Evolutionary conservation across 1,139 yeast genomes (phyloP), one percentile per base, ranked within the genome.

Genomic region (Candida labiduridarum): DNA sequence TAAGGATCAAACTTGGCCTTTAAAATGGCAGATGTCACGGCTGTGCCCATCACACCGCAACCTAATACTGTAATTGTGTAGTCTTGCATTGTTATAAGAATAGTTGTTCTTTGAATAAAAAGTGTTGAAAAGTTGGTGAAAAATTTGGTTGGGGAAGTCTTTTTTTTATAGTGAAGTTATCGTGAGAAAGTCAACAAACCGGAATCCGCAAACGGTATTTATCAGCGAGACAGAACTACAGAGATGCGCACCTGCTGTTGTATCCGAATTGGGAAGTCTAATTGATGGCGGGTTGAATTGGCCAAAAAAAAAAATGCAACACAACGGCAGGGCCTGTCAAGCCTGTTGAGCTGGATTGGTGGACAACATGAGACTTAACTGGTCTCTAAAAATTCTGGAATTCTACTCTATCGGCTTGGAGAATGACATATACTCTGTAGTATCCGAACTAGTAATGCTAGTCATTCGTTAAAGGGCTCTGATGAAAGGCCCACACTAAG

Each of bases 41-140:
- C 97, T 31, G 95, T 87, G 52, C 99, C 98, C 94, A 94, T 89
- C 50, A 89, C 92, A 51, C 99, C 99, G 61, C 96, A 84, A 42
- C 97, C 99, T 51, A 94, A 77, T 27, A 94, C 85, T 15, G 95
- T 80, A 50, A 94, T 73, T 3, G 94, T 87, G 66, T 81, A 84
- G 52, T 78, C 77, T 53, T 72, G 61, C 77, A 70, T 69, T 36
- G 9, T 36, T 4, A 14, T 36, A 36, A 16, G 39, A 35, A 16
- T 16, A 35, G 8, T 12, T 36, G 16, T 10, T 10, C 12, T 11
- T 11, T 8, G 15, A 9, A 3, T 16, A 36, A 12, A 30, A 22
- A 30, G 22, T 4, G 14, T 6, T 2, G 34, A 14, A 18, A 42
- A 42, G 14, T 30, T 19, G n/a, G 16, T 42, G 34, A 16, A 30